These are phyloP conservation scores for Cupressus sempervirens DNA, from an alignment of 75 land plant genomes.

Conservation along the genomic window DNA sequence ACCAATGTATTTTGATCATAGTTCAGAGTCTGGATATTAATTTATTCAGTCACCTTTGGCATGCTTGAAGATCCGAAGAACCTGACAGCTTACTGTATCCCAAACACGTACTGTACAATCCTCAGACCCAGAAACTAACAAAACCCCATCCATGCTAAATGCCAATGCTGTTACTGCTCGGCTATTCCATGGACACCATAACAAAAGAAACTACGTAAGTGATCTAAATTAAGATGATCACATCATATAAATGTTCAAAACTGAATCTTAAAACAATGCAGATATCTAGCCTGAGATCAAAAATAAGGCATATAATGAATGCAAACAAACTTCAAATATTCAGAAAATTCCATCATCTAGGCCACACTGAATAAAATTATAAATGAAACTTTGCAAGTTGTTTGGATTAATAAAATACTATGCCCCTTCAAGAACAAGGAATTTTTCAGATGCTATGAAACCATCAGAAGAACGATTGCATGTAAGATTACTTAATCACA, in stretches of 20 bases:
- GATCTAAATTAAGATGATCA: not conserved
- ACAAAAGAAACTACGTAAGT: not conserved
- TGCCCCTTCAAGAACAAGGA: not conserved
- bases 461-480: not conserved
- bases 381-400: not conserved
- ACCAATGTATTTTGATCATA: not conserved
- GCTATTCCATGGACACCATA: constrained; percentile 29
- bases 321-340: not conserved
- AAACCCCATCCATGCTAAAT: constrained; percentile 66
- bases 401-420: not conserved
- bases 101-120: constrained; percentile 82
- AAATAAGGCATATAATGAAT: not conserved
- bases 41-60: not conserved
- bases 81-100: constrained; percentile 57
- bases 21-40: not conserved
- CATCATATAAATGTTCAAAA: not conserved
- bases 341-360: not conserved
- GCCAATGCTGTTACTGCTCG: constrained; percentile 75
- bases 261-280: not conserved
- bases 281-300: not conserved
- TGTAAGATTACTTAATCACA: not conserved
- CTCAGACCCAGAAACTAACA: constrained; percentile 81
- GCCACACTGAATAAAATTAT: not conserved
- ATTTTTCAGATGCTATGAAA: not conserved
- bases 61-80: constrained; percentile 65